These are phyloP conservation scores for Nymphaea thermarum DNA, from an alignment of 164 flowering plant genomes.

Conservation along the genomic window DNA sequence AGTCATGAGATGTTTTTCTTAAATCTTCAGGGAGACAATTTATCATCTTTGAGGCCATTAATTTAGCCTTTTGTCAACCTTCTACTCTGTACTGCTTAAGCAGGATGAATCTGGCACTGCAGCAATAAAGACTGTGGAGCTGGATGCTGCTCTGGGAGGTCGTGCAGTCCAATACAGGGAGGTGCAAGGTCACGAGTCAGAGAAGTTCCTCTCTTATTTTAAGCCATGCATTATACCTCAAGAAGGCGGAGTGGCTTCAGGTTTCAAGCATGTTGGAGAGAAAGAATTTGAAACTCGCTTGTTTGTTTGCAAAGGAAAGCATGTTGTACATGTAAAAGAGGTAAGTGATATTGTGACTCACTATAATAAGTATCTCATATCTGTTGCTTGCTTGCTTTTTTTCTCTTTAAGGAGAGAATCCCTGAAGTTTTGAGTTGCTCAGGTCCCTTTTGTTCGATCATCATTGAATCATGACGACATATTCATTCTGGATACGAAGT, in stretches of 20 bases:
- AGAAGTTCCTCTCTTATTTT: conserved; percentile 89
- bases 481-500: conserved; percentile 82
- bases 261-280: conserved; percentile 75
- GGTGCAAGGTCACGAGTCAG: conserved; percentile 97
- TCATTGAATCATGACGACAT: conserved; percentile 96
- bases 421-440: conserved; percentile 7
- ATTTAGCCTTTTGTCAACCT: neutral
- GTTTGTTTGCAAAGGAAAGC: conserved; percentile 86
- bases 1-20: conserved; percentile 5
- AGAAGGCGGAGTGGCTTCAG: conserved; percentile 93
- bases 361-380: too few species aligned
- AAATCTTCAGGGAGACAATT: neutral
- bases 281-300: conserved; percentile 72
- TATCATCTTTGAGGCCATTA: neutral
- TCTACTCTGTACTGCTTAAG: neutral
- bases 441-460: conserved; percentile 94
- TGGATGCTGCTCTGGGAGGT: conserved; percentile 99
- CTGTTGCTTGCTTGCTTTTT: neutral
- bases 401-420: neutral
- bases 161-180: conserved; percentile 99
- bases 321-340: conserved; percentile 96
- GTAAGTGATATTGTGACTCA: conserved; percentile 26
- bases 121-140: conserved; percentile 88
- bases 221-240: conserved; percentile 96
- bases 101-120: conserved; percentile 99